Percentiles rank a stretch among this genome's conserved stretches.
Evolutionary conservation across 306 rosid species (phyloP).

Genomic region (Quercus ilex): DNA sequence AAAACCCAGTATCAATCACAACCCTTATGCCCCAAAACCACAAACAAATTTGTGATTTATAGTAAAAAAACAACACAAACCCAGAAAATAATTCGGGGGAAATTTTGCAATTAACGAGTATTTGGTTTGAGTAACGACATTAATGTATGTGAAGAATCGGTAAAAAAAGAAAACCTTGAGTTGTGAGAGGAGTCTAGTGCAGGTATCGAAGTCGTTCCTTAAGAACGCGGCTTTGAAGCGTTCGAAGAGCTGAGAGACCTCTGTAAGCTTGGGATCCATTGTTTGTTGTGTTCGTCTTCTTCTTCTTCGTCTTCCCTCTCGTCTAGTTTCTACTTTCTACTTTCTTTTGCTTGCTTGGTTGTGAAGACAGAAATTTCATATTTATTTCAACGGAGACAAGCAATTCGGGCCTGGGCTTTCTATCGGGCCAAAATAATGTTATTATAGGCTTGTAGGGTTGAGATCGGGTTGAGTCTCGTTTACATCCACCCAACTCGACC

Average conservation of each 20-base stretch:
- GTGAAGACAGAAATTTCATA: background rate
- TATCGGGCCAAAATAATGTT: too few relatives aligned
- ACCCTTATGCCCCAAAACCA: background rate
- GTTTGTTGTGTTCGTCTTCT: background rate
- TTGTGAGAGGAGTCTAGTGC: conserved; percentile 53
- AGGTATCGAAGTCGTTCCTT: conserved; percentile 57
- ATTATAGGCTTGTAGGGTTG: too few relatives aligned
- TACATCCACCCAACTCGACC: too few relatives aligned
- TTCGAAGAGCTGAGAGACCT: conserved; percentile 69
- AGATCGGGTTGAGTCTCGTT: too few relatives aligned
- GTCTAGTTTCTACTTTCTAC: background rate
- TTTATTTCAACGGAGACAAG: background rate
- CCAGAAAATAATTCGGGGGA: background rate
- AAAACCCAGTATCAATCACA: background rate
- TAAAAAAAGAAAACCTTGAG: conserved; percentile 54
- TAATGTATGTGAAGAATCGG: too few relatives aligned
- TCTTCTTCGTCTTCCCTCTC: background rate
- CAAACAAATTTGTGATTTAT: background rate
- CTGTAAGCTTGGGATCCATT: conserved; percentile 82
- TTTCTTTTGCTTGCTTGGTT: background rate
- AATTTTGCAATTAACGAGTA: background rate
- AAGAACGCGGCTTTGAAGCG: conserved; percentile 72
- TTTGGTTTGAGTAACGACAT: background rate
- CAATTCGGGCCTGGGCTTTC: background rate
- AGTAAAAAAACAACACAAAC: background rate